phyloP scores from a whole-genome alignment of 352 stramenopile genomes.

The Phytophthora europaea region DNA sequence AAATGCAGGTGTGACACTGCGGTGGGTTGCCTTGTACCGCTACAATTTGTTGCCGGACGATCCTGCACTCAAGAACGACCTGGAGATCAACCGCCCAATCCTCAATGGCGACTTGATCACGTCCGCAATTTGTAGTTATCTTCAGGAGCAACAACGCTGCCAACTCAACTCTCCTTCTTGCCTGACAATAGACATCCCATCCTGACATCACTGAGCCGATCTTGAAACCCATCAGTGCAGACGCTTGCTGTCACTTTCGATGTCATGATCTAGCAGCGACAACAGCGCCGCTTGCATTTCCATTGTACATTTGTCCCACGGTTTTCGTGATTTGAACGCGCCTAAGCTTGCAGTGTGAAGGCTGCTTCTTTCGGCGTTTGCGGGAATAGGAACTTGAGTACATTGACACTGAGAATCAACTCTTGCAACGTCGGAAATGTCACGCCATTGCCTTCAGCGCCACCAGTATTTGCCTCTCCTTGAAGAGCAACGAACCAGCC shows the following conservation, averaged over 20 bases:
- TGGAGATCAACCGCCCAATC: slow-evolving; percentile 37
- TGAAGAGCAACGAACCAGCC: slow-evolving; percentile 78
- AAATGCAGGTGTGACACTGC: slow-evolving; percentile 28
- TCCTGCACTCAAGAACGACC: slow-evolving; percentile 23
- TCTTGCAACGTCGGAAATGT: slow-evolving; percentile 74
- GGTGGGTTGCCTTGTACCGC: slow-evolving; percentile 35
- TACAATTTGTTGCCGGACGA: slow-evolving; percentile 42
- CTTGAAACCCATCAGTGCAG: too few species aligned
- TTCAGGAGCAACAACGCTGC: slow-evolving; percentile 16
- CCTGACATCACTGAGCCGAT: too few species aligned
- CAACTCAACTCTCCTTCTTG: neutral
- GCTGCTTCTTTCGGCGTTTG: slow-evolving; percentile 81
- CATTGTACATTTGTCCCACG: slow-evolving; percentile 5
- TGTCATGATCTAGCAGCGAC: neutral
- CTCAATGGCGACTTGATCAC: slow-evolving; percentile 49
- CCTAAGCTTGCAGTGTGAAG: slow-evolving; percentile 46
- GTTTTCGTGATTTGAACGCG: neutral
- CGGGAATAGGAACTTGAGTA: slow-evolving; percentile 85
- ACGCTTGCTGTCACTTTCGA: neutral
- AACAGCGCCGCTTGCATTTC: neutral
- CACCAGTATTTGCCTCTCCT: slow-evolving; percentile 35
- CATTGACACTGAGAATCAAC: slow-evolving; percentile 80
- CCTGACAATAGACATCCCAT: too few species aligned
- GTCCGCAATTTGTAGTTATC: slow-evolving; percentile 31
- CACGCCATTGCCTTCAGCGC: slow-evolving; percentile 41